phyloP scores from a whole-genome alignment of 768 basidiomycete genomes.

The Suillus lakei region DNA sequence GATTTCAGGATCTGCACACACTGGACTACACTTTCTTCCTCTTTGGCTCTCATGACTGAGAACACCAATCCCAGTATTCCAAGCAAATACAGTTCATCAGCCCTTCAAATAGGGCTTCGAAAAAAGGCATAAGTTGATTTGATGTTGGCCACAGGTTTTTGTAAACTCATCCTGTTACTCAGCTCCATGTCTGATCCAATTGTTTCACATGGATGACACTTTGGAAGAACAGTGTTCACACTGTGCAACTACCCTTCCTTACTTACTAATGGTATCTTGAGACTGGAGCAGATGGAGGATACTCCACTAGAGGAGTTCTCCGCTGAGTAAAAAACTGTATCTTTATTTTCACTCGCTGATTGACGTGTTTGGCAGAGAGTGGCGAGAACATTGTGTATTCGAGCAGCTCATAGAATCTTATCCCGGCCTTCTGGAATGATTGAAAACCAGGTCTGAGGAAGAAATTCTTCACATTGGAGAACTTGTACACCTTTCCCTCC shows the following conservation, averaged over 20 bases:
- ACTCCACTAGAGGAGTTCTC: neutral
- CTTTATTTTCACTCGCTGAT: too few species aligned
- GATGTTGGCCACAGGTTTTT: neutral
- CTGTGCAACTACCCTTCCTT: slow-evolving; percentile 19
- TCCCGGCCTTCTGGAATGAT: too few species aligned
- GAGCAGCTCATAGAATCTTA: too few species aligned
- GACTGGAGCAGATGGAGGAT: slow-evolving; percentile 9
- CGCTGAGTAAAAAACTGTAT: neutral
- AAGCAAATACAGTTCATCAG: neutral
- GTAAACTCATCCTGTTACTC: neutral
- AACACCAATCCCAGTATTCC: neutral
- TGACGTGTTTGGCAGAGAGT: too few species aligned
- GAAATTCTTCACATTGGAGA: too few species aligned
- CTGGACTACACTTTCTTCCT: neutral
- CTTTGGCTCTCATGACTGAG: neutral
- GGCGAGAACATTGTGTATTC: too few species aligned
- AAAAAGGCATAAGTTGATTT: slow-evolving; percentile 9
- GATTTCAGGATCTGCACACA: neutral
- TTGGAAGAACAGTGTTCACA: slow-evolving; percentile 20
- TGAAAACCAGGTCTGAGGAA: too few species aligned
- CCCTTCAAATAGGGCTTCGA: slow-evolving; percentile 19
- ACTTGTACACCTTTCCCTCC: too few species aligned
- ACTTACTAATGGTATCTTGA: slow-evolving; percentile 19
- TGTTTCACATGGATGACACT: slow-evolving; percentile 22
- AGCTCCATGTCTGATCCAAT: slow-evolving; percentile 21